phyloP scores from a whole-genome alignment of 805 yeast species.

The Kregervanrija delftensis region DNA sequence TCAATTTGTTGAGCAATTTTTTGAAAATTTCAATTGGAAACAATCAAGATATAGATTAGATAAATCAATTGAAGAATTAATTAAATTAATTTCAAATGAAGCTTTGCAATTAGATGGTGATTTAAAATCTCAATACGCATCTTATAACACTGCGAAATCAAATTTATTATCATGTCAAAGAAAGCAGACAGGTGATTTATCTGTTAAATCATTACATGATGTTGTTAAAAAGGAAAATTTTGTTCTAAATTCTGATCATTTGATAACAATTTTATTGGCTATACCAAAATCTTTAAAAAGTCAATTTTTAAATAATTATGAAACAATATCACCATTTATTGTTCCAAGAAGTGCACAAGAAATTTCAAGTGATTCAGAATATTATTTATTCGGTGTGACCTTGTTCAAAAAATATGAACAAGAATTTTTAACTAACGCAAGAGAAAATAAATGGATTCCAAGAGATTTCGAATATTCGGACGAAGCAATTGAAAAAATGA shows the following conservation, averaged over 20 bases:
- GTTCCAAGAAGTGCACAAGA: slow-evolving; percentile 84
- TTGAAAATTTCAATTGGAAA: slow-evolving; percentile 83
- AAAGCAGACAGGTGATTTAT: slow-evolving; percentile 87
- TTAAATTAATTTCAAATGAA: slow-evolving; percentile 63
- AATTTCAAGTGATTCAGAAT: slow-evolving; percentile 70
- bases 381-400: slow-evolving; percentile 65
- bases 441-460: slow-evolving; percentile 87
- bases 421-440: slow-evolving; percentile 60
- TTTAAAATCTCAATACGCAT: slow-evolving; percentile 66
- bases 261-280: slow-evolving; percentile 79
- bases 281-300: slow-evolving; percentile 64
- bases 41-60: slow-evolving; percentile 79
- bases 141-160: slow-evolving; percentile 76
- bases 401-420: slow-evolving; percentile 74
- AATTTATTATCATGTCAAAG: slow-evolving; percentile 84
- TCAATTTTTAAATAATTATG: slow-evolving; percentile 66
- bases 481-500: slow-evolving; percentile 60
- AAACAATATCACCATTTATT: slow-evolving; percentile 69
- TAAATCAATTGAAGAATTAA: slow-evolving; percentile 71
- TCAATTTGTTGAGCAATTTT: slow-evolving; percentile 31
- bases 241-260: slow-evolving; percentile 78
- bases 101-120: slow-evolving; percentile 81
- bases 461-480: slow-evolving; percentile 88
- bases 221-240: slow-evolving; percentile 79
- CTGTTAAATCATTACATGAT: slow-evolving; percentile 85